These are phyloP conservation scores for Aotearoamyces nothofagi DNA, from an alignment of 2,329 filamentous ascomycete species.

Conservation along the genomic window DNA sequence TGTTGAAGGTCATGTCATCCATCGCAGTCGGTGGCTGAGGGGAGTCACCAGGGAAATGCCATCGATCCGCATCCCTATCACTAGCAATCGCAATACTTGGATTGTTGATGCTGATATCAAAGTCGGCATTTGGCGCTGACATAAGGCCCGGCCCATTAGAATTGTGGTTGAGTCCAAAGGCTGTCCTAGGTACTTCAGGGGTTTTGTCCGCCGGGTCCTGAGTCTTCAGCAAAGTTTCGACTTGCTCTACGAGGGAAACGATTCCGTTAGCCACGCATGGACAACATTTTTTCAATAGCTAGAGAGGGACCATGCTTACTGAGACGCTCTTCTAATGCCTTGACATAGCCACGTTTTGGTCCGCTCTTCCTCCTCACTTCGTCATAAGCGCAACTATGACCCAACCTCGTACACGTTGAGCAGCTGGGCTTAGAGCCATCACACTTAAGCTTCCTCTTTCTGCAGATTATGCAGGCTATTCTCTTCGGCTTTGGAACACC, in stretches of 20 bases:
- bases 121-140: constrained; percentile 8
- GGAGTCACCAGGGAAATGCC: constrained; percentile 38
- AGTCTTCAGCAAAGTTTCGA: constrained; percentile 77
- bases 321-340: constrained; percentile 67
- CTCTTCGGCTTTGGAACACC: constrained; percentile 70
- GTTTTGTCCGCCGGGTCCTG: constrained; percentile 36
- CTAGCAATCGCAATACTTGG: constrained; percentile 29
- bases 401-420: constrained; percentile 47
- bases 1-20: constrained; percentile 43
- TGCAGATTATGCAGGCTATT: constrained; percentile 86
- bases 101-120: constrained; percentile 26
- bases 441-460: constrained; percentile 74
- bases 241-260: constrained; percentile 54
- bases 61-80: constrained; percentile 35
- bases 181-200: constrained; percentile 9
- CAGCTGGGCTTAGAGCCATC: constrained; percentile 52
- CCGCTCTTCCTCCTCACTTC: constrained; percentile 58
- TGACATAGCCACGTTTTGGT: constrained; percentile 57
- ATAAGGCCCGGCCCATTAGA: constrained; percentile 1
- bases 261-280: neutral
- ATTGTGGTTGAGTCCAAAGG: constrained; percentile 6
- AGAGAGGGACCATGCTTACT: constrained; percentile 57
- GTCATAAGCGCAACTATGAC: constrained; percentile 53
- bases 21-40: constrained; percentile 27
- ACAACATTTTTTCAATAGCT: neutral